Evolutionary conservation across 495 filamentous ascomycete genomes (phyloP).

Genomic region (Neurospora tetrasperma): DNA sequence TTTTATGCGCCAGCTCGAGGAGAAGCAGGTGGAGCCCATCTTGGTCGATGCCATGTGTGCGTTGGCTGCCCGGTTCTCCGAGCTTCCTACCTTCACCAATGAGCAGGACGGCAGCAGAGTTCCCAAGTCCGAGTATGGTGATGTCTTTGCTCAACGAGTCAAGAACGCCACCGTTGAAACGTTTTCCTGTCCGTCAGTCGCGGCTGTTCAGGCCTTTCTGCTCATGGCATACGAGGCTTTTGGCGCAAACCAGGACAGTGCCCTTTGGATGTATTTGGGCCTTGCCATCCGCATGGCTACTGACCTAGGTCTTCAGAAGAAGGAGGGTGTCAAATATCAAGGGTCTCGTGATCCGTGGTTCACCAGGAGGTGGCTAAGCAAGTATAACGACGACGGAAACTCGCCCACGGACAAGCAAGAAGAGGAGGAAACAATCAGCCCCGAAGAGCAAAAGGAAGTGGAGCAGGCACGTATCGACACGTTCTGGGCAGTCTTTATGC

Average conservation of each 20-base stretch:
- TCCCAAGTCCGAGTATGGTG: constrained; percentile 52
- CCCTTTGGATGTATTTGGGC: constrained; percentile 83
- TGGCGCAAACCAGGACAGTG: constrained; percentile 74
- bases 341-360: constrained; percentile 45
- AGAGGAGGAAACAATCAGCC: constrained; percentile 32
- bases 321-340: constrained; percentile 62
- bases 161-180: constrained; percentile 64
- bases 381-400: constrained; percentile 19
- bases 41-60: constrained; percentile 80
- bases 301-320: constrained; percentile 71
- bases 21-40: constrained; percentile 72
- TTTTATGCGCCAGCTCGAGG: constrained; percentile 59
- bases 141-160: constrained; percentile 67
- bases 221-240: constrained; percentile 80
- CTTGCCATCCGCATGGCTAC: constrained; percentile 79
- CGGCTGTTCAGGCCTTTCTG: constrained; percentile 68
- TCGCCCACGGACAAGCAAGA: constrained; percentile 25
- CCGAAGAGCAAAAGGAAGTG: constrained; percentile 46
- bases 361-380: constrained; percentile 28
- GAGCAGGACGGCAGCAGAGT: constrained; percentile 40
- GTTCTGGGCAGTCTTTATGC: constrained; percentile 78
- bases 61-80: constrained; percentile 70
- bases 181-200: constrained; percentile 67
- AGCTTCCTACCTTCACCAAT: constrained; percentile 49
- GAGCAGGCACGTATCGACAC: constrained; percentile 71